Evolutionary conservation across 306 rosid species (phyloP).

Genomic region (Datisca glomerata): DNA sequence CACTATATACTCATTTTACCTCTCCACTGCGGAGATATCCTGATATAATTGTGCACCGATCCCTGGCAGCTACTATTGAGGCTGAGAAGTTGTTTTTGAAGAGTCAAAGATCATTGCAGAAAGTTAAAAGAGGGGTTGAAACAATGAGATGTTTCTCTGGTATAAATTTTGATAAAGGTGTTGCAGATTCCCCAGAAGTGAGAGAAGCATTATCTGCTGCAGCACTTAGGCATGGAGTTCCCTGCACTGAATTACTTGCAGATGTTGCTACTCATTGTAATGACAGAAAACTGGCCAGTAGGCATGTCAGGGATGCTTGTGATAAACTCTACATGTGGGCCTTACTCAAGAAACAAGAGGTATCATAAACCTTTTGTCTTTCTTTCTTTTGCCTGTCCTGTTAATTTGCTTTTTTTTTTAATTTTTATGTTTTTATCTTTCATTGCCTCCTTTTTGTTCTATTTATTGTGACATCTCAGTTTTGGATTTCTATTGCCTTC

Average conservation of each 20-base stretch:
- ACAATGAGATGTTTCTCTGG: conserved; percentile 60
- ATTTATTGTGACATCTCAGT: too few relatives aligned
- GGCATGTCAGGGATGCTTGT: conserved; percentile 69
- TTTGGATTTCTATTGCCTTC: too few relatives aligned
- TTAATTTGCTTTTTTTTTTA: too few relatives aligned
- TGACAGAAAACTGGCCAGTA: conserved; percentile 62
- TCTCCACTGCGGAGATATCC: conserved; percentile 88
- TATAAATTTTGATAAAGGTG: conserved; percentile 41
- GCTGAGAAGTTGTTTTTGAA: conserved; percentile 63
- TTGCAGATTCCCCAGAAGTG: conserved; percentile 60
- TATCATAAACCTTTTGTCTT: too few relatives aligned
- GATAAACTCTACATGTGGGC: conserved; percentile 72
- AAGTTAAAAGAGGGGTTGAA: conserved; percentile 18
- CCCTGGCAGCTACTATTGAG: conserved; percentile 64
- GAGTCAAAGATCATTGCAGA: conserved; percentile 19
- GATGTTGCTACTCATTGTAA: conserved; percentile 61
- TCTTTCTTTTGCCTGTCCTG: too few relatives aligned
- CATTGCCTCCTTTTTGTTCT: too few relatives aligned
- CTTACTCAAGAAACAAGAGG: conserved; percentile 60
- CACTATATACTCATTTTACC: conserved; percentile 82
- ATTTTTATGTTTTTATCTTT: too few relatives aligned
- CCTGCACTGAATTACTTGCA: conserved; percentile 32
- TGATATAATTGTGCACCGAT: conserved; percentile 87
- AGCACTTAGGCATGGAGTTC: conserved; percentile 57
- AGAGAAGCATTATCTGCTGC: conserved; percentile 55